Conservation (phyloP, 2,329 filamentous ascomycete genomes). For the Coniella lustricola region DNA sequence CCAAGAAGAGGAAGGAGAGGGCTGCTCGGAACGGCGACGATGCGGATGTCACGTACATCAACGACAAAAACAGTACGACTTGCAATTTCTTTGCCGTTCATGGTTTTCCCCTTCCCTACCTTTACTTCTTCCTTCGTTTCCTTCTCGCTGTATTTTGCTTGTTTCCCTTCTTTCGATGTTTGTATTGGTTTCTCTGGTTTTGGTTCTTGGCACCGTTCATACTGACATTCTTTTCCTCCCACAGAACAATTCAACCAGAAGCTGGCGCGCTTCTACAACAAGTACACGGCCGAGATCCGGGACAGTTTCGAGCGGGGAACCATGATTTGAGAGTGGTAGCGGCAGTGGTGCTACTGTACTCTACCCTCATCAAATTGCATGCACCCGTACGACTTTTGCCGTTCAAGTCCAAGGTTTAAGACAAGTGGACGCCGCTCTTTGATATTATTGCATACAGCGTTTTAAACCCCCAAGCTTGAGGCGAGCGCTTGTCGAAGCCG, state of each 20-base stretch:
- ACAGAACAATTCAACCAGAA: conserved; percentile 97
- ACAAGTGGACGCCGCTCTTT: too few relatives aligned
- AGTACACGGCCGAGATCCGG: conserved; percentile 93
- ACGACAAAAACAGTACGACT: conserved; percentile 73
- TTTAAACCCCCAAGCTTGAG: too few relatives aligned
- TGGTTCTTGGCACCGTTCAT: not conserved
- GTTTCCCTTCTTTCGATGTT: too few relatives aligned
- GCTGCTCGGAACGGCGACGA: conserved; percentile 74
- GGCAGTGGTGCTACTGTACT: too few relatives aligned
- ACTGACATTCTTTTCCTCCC: not conserved
- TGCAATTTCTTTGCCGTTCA: not conserved
- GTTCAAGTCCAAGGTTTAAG: too few relatives aligned
- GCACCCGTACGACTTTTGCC: too few relatives aligned
- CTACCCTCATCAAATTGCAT: too few relatives aligned
- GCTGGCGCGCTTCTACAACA: conserved; percentile 91
- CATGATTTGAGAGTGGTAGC: conserved; percentile 84
- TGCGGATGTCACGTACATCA: conserved; percentile 95
- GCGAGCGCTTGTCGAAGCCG: too few relatives aligned
- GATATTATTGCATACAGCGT: too few relatives aligned
- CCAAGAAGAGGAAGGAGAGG: conserved; percentile 81
- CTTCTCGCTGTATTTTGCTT: not conserved
- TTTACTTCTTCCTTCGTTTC: not conserved
- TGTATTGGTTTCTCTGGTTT: not conserved
- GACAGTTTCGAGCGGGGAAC: conserved; percentile 97
- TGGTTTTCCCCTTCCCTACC: not conserved